A percentile compares a stretch with the other conserved stretches of the same genome.
These are phyloP conservation scores for Colletotrichum limetticola DNA, from an alignment of 2,329 filamentous ascomycete genomes.

Conservation along the genomic window DNA sequence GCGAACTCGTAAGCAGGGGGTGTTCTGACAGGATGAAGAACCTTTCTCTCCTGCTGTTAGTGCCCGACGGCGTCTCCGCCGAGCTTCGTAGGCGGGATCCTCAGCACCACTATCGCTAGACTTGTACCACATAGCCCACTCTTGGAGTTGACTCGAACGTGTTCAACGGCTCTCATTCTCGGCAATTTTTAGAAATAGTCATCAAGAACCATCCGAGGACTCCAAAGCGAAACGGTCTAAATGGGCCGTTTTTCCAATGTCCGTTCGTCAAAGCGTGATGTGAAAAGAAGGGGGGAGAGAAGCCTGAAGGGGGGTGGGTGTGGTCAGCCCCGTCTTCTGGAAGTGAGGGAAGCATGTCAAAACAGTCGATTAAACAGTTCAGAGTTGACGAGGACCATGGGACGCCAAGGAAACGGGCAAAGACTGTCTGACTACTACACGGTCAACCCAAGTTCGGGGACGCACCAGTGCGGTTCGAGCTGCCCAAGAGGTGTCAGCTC, in stretches of 20 bases:
- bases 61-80: slow-evolving; percentile 10
- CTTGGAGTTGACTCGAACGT: background rate
- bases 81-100: background rate
- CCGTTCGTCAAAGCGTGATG: background rate
- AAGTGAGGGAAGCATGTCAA: slow-evolving; percentile 13
- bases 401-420: background rate
- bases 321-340: background rate
- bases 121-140: background rate
- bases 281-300: background rate
- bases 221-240: background rate
- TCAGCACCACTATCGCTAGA: background rate
- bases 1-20: background rate
- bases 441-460: background rate
- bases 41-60: slow-evolving; percentile 2
- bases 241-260: background rate
- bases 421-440: background rate
- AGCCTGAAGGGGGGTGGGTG: background rate
- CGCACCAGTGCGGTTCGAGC: slow-evolving; percentile 1
- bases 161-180: background rate
- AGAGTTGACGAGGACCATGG: slow-evolving; percentile 10
- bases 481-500: slow-evolving; percentile 7
- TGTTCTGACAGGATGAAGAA: background rate
- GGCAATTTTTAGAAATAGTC: background rate
- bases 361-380: background rate
- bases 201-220: background rate